These are phyloP conservation scores for Durusdinium trenchii DNA, from an alignment of 73 alveolate genomes.

Conservation along the genomic window DNA sequence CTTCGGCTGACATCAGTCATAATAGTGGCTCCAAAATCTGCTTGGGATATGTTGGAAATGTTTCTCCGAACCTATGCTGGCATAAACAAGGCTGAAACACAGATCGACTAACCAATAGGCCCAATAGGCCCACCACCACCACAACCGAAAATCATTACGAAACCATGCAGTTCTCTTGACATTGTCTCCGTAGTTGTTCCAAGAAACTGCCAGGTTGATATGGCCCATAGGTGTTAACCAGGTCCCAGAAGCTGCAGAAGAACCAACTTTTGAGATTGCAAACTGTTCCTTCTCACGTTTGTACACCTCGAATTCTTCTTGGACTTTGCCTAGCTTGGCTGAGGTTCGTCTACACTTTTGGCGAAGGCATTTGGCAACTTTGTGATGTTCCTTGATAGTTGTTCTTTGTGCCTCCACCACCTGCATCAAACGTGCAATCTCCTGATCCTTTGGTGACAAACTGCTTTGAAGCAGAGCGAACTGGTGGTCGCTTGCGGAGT, in stretches of 20 bases:
- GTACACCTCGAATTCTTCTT: neutral
- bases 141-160: too few species aligned
- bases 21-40: neutral
- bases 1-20: neutral
- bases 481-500: neutral
- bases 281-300: too few species aligned
- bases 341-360: neutral
- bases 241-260: neutral
- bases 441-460: too few species aligned
- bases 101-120: neutral
- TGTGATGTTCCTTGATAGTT: neutral
- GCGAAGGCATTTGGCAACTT: neutral
- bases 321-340: neutral
- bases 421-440: neutral
- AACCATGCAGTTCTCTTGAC: too few species aligned
- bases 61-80: neutral
- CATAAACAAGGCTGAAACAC: neutral
- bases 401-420: neutral
- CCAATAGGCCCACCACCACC: neutral
- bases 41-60: neutral
- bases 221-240: neutral
- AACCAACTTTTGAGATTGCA: neutral
- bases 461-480: neutral
- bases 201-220: neutral
- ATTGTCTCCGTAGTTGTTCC: neutral